Conservation (phyloP, 257 asterid species). For the Orobanche coerulescens region DNA sequence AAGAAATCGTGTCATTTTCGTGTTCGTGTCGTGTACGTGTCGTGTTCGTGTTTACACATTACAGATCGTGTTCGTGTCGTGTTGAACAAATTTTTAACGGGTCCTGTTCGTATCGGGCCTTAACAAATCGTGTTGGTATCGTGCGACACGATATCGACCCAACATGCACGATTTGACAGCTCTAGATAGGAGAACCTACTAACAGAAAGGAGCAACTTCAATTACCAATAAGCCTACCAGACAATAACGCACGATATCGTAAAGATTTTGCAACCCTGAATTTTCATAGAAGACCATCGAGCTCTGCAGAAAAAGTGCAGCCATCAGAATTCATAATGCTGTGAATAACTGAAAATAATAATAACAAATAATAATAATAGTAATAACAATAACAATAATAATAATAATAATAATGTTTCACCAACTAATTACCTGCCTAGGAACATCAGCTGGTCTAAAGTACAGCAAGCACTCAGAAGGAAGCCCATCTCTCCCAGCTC, state of each 20-base stretch:
- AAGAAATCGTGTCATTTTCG: no score
- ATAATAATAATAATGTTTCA: neutral
- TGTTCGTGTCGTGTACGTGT: no score
- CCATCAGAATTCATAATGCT: conserved; percentile 18
- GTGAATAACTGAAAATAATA: conserved; percentile 12
- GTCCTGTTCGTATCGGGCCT: no score
- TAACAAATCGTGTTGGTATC: no score
- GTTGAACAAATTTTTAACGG: no score
- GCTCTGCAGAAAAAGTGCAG: conserved; percentile 52
- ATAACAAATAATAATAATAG: no score
- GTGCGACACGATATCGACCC: no score
- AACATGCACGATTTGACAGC: no score
- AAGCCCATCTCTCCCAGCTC: conserved; percentile 99
- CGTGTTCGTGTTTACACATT: no score
- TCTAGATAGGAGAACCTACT: neutral
- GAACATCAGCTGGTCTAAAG: conserved; percentile 91
- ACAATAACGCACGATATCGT: conserved; percentile 73
- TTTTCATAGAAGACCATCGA: conserved; percentile 98
- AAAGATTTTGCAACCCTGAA: conserved; percentile 87
- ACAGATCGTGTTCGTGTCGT: no score
- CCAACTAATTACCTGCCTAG: conserved; percentile 68
- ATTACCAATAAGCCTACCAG: conserved; percentile 47
- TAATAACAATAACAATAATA: no score
- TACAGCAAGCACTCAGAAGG: conserved; percentile 91
- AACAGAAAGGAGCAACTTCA: neutral